Evolutionary conservation across 495 filamentous ascomycete genomes (phyloP).

Genomic region (Aspergillus indologenus): DNA sequence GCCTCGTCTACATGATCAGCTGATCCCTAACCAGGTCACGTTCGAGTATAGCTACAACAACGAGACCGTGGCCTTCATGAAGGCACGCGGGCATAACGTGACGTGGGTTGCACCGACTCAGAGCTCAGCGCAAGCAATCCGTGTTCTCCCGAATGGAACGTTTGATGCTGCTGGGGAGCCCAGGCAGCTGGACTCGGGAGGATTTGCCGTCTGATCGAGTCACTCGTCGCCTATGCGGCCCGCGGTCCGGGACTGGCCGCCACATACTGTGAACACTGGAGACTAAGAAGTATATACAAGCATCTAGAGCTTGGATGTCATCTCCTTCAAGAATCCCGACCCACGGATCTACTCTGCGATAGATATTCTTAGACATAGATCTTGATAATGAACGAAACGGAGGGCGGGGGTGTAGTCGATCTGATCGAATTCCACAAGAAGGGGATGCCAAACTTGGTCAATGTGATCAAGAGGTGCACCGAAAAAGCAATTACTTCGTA

Average conservation of each 20-base stretch:
- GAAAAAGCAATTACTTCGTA: background rate
- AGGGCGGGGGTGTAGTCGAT: too few relatives aligned
- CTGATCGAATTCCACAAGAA: too few relatives aligned
- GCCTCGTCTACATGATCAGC: constrained; percentile 79
- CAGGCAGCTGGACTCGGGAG: constrained; percentile 69
- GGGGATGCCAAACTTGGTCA: too few relatives aligned
- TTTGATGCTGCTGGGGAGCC: constrained; percentile 78
- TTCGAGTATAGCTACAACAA: constrained; percentile 75
- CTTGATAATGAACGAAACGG: background rate
- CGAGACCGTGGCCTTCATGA: constrained; percentile 61
- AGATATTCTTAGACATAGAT: background rate
- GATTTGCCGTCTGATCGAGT: constrained; percentile 57
- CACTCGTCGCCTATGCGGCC: background rate
- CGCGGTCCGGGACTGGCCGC: background rate
- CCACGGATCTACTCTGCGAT: background rate
- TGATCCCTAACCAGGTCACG: constrained; percentile 63
- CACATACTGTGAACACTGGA: background rate
- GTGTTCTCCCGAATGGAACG: constrained; percentile 65
- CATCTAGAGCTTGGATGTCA: background rate
- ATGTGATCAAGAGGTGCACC: too few relatives aligned
- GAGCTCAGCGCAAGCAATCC: constrained; percentile 71
- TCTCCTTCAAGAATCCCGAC: background rate
- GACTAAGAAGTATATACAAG: too few relatives aligned
- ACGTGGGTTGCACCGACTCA: constrained; percentile 61
- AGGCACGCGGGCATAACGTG: constrained; percentile 65